phyloP scores from a whole-genome alignment of 129 eudicot genomes.

The Saposhnikovia divaricata region DNA sequence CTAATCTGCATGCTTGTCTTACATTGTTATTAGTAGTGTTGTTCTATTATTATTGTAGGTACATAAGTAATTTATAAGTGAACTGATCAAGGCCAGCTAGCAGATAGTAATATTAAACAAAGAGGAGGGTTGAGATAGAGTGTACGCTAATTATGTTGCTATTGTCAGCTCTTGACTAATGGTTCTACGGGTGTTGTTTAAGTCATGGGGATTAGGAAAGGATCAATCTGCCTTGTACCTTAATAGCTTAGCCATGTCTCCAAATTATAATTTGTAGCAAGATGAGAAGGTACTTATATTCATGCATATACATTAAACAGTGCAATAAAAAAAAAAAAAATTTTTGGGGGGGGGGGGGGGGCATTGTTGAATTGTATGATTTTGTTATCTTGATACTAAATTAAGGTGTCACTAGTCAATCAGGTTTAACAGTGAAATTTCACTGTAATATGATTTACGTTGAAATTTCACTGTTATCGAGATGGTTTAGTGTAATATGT shows the following conservation, averaged over 20 bases:
- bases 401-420: not conserved
- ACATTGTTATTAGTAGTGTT: not conserved
- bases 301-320: not conserved
- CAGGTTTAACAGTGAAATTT: too few relatives aligned
- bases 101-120: not conserved
- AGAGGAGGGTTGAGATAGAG: not conserved
- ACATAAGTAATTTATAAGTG: not conserved
- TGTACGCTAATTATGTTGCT: not conserved
- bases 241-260: not conserved
- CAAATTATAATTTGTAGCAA: not conserved
- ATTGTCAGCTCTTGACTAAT: not conserved
- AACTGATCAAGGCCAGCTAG: not conserved
- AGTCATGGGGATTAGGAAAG: not conserved
- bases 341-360: not conserved
- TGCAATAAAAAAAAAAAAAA: too few relatives aligned
- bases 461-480: too few relatives aligned
- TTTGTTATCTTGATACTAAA: not conserved
- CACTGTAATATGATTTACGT: too few relatives aligned
- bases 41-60: not conserved
- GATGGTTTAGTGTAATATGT: not conserved
- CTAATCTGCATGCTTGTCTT: too few relatives aligned
- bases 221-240: not conserved
- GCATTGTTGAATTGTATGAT: not conserved
- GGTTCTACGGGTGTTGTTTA: not conserved
- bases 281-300: not conserved